Evolutionary conservation across 305 asterid genomes (phyloP), one percentile per base, ranked within the genome.

Genomic region (Fraxinus nigra): DNA sequence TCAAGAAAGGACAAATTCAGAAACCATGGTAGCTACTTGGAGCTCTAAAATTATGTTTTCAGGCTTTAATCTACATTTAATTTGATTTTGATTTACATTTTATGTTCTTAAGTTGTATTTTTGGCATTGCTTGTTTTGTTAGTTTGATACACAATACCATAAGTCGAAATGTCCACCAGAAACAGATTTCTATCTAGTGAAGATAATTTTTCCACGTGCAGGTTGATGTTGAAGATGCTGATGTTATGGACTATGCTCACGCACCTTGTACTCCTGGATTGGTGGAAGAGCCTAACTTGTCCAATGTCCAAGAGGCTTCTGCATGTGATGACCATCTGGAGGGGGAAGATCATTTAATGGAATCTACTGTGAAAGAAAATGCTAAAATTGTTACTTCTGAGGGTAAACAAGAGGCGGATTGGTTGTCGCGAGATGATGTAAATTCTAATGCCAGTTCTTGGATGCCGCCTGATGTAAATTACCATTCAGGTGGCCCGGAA

Each of bases 231-330:
- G 89, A 85, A 83, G 95, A 82, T 75, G 88, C 80, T 63, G 92
- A 91, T 83, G 80, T 86, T 56, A 86, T 93, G 95, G 98, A 95
- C 79, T 90, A 90, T 82, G 97, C 94, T 83, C 97, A 95, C 78
- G 99, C 98, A 85, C 99, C 99, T 70, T 82, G 92, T 84, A 97
- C 99, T 84, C 99, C 99, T 83, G 95, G 98, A 77, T 86, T 97
- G 87, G 90, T 65, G 72, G 98, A 97, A 82, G 97, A 91, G 84
- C 93, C 98, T 40, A 93, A 93, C 78, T 77, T 97, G 82, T 91
- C 97, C 78, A 95, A 90, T 84, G 84, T 86, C 82, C 90, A 93
- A 89, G 97, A 91, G 84, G 95, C 87, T 83, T 97, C 97, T 11
- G 97, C 97, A 8, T 91, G 94, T 67, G 98, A 94, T 84, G 98